Evolutionary conservation across 1,284 basidiomycete genomes (phyloP).

Genomic region (Puccinia sorghi): DNA sequence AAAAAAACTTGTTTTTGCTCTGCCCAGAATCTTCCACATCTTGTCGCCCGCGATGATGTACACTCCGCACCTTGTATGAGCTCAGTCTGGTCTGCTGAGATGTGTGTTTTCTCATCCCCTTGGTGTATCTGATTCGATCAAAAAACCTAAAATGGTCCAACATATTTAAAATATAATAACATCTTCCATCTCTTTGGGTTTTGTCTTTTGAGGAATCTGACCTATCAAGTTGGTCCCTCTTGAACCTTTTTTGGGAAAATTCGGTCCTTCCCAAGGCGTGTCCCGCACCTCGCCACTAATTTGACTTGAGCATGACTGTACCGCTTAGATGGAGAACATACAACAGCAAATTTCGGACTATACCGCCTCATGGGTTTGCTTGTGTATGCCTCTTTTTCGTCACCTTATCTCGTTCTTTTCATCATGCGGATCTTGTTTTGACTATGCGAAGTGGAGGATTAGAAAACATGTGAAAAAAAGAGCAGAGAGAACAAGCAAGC

Average conservation of each 20-base stretch:
- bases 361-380: too few relatives aligned
- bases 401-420: neutral
- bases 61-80: neutral
- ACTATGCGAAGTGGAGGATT: neutral
- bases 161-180: neutral
- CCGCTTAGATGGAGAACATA: too few relatives aligned
- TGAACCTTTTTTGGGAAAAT: too few relatives aligned
- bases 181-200: too few relatives aligned
- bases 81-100: neutral
- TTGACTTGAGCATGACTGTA: too few relatives aligned
- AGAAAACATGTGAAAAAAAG: neutral
- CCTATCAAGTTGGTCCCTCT: too few relatives aligned
- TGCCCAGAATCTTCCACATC: neutral
- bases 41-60: neutral
- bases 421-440: neutral
- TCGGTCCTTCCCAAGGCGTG: too few relatives aligned
- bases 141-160: neutral
- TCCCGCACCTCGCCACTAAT: too few relatives aligned
- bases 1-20: neutral
- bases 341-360: too few relatives aligned
- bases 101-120: neutral
- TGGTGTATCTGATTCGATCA: neutral
- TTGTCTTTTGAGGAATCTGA: too few relatives aligned
- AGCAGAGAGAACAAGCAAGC: neutral
- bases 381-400: too few relatives aligned